A percentile compares a stretch with the other conserved stretches of the same genome.
phyloP scores from a whole-genome alignment of 805 yeast genomes.

The Gaillardinia entomophila region DNA sequence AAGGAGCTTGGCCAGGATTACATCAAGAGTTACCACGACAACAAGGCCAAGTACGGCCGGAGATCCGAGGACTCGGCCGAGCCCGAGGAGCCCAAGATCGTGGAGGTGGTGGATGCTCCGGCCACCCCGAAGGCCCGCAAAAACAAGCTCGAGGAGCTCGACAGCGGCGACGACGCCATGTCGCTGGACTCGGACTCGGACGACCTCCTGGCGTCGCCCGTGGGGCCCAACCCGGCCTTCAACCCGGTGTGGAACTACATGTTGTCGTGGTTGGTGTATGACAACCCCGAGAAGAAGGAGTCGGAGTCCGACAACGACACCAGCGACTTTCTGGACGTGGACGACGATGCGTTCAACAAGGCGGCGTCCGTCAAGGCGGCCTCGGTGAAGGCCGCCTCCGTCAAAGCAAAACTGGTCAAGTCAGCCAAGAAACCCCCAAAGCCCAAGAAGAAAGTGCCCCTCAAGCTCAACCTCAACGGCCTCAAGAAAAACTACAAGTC shows the following conservation, averaged over 20 bases:
- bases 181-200: neutral
- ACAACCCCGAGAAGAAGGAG: neutral
- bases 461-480: slow-evolving; percentile 3
- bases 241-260: neutral
- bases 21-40: slow-evolving; percentile 1
- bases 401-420: neutral
- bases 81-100: slow-evolving; percentile 1
- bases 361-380: slow-evolving; percentile 1
- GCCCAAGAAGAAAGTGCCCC: too few species aligned
- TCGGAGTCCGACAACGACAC: too few species aligned
- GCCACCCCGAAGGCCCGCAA: neutral
- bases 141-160: neutral
- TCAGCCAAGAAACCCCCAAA: slow-evolving; percentile 1
- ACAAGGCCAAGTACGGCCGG: slow-evolving; percentile 4
- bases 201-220: too few species aligned
- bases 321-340: slow-evolving; percentile 1
- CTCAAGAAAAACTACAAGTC: slow-evolving; percentile 15
- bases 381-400: neutral
- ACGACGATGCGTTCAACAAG: slow-evolving; percentile 1
- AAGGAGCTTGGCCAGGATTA: slow-evolving; percentile 3
- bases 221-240: neutral
- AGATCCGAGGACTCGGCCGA: slow-evolving; percentile 1
- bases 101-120: slow-evolving; percentile 1
- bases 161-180: neutral
- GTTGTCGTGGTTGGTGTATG: neutral